phyloP scores from a whole-genome alignment of 1,139 yeast species.

The Kodamaea suecica region DNA sequence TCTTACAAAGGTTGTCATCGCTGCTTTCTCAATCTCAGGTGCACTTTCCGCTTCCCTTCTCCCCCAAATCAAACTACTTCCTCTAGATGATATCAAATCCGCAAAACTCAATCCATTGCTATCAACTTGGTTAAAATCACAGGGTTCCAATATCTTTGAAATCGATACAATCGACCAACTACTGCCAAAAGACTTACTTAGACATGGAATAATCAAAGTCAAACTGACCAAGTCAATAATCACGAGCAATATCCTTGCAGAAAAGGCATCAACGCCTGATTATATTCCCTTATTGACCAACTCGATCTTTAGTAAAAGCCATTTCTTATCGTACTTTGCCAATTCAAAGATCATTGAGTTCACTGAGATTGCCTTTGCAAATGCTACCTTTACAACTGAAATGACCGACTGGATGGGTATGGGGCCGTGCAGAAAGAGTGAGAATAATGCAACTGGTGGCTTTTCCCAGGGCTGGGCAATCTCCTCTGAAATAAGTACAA shows the following conservation, averaged over 20 bases:
- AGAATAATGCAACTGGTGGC: constrained; percentile 16
- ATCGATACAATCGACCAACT: constrained; percentile 9
- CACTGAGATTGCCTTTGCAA: constrained; percentile 9
- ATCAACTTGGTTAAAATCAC: constrained; percentile 5
- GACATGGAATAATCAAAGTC: constrained; percentile 10
- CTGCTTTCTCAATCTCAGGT: no score
- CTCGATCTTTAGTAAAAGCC: constrained; percentile 1
- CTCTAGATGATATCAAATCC: not conserved
- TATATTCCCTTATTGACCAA: constrained; percentile 1
- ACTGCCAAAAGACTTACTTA: constrained; percentile 7
- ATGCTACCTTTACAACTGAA: constrained; percentile 6
- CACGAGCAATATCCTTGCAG: constrained; percentile 7
- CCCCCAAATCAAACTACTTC: not conserved
- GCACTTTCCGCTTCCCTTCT: not conserved
- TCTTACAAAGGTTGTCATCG: no score
- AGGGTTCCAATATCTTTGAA: constrained; percentile 6
- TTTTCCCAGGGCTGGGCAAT: constrained; percentile 26
- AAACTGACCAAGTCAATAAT: constrained; percentile 11
- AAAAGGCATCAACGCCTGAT: constrained; percentile 3
- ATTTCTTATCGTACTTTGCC: not conserved
- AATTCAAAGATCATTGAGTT: constrained; percentile 1
- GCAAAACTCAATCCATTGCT: constrained; percentile 6
- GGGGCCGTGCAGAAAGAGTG: constrained; percentile 12
- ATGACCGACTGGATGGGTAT: constrained; percentile 11
- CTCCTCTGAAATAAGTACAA: constrained; percentile 15